Evolutionary conservation across 2,329 filamentous ascomycete genomes (phyloP).

Genomic region (Fusarium newnesense): DNA sequence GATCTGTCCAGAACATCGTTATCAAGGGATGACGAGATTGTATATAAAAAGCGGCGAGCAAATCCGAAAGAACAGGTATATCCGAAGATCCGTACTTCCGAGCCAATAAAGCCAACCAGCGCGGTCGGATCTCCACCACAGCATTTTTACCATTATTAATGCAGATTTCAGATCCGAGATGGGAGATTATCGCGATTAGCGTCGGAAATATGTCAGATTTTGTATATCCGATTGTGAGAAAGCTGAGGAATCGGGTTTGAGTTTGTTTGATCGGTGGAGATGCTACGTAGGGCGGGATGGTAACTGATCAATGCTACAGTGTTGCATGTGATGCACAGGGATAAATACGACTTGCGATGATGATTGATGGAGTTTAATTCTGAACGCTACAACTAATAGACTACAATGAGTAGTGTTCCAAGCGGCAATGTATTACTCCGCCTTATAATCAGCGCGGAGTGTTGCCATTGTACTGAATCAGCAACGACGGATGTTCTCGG

Average conservation of each 20-base stretch:
- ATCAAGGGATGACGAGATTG: not conserved
- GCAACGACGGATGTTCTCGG: rapidly evolving
- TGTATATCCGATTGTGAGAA: conserved; percentile 9
- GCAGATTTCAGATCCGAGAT: conserved; percentile 8
- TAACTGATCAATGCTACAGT: not conserved
- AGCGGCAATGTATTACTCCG: not conserved
- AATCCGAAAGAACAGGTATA: not conserved
- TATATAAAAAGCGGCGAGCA: conserved; percentile 15
- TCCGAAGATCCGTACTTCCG: conserved; percentile 26
- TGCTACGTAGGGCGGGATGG: not conserved
- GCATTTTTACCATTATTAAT: conserved; percentile 10
- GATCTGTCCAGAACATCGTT: not conserved
- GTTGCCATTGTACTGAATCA: not conserved
- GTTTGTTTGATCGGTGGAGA: not conserved
- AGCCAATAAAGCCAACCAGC: not conserved
- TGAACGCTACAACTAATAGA: not conserved
- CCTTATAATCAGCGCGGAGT: rapidly evolving
- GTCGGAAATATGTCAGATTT: not conserved
- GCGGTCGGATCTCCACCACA: not conserved
- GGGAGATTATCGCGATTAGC: not conserved
- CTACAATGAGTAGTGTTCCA: not conserved
- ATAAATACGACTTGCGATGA: not conserved
- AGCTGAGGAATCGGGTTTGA: not conserved
- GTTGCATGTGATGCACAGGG: not conserved
- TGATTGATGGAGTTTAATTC: rapidly evolving